Evolutionary conservation across 495 filamentous ascomycete species (phyloP).

Genomic region (Lasiosphaeria miniovina): DNA sequence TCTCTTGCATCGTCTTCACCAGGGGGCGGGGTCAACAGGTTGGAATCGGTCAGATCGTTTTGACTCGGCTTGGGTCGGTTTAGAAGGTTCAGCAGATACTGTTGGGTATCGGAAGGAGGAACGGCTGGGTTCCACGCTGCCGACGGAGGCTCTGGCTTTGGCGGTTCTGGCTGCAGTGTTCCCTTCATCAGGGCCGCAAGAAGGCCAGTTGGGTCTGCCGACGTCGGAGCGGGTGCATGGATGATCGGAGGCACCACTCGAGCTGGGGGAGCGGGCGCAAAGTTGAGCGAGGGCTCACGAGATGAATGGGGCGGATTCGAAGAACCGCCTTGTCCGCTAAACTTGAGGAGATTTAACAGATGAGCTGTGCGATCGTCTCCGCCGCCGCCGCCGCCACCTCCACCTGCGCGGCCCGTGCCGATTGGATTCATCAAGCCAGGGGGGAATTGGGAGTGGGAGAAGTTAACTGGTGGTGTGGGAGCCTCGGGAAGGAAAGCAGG

Average conservation of each 20-base stretch:
- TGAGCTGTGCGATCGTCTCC: slow-evolving; percentile 63
- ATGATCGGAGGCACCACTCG: slow-evolving; percentile 34
- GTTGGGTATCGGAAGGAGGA: slow-evolving; percentile 17
- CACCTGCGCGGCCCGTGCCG: slow-evolving; percentile 35
- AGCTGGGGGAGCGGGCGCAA: slow-evolving; percentile 8
- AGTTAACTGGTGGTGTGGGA: slow-evolving; percentile 44
- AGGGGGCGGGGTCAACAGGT: slow-evolving; percentile 39
- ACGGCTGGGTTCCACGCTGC: slow-evolving; percentile 9
- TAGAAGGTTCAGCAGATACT: slow-evolving; percentile 51
- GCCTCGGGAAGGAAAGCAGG: slow-evolving; percentile 46
- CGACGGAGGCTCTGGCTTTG: slow-evolving; percentile 35
- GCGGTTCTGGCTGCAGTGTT: slow-evolving; percentile 36
- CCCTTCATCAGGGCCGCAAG: slow-evolving; percentile 54
- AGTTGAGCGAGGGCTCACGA: slow-evolving; percentile 19
- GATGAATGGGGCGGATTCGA: slow-evolving; percentile 16
- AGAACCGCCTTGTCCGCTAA: slow-evolving; percentile 56
- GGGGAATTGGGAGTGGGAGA: slow-evolving; percentile 39
- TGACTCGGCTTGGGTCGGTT: slow-evolving; percentile 54
- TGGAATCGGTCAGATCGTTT: slow-evolving; percentile 40
- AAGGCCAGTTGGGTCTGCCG: slow-evolving; percentile 47
- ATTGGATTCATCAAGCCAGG: slow-evolving; percentile 41
- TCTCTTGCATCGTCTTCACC: slow-evolving; percentile 27
- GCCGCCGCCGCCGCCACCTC: slow-evolving; percentile 24
- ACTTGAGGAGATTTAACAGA: slow-evolving; percentile 84
- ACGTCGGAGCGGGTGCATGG: slow-evolving; percentile 45